Evolutionary conservation across 2,329 filamentous ascomycete genomes (phyloP).

Genomic region (Cladosporium sp.): DNA sequence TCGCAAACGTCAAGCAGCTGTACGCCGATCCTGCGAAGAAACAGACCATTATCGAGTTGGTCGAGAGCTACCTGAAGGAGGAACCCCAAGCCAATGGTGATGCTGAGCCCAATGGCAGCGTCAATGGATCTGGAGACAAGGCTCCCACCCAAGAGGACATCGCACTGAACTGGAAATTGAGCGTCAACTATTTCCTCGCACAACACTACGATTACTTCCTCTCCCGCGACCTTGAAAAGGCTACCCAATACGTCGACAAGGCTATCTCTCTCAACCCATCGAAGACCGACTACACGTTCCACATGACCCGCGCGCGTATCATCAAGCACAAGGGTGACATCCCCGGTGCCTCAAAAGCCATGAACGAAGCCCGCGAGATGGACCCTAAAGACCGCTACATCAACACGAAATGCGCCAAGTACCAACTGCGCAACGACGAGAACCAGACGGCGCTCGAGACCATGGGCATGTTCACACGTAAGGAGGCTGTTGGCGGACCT

Average conservation of each 20-base stretch:
- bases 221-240: slow-evolving; percentile 78
- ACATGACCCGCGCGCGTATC: slow-evolving; percentile 94
- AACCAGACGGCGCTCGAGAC: slow-evolving; percentile 81
- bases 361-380: slow-evolving; percentile 80
- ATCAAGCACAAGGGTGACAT: slow-evolving; percentile 84
- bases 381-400: slow-evolving; percentile 94
- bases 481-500: slow-evolving; percentile 82
- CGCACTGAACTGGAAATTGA: slow-evolving; percentile 63
- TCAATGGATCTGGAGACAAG: slow-evolving; percentile 42
- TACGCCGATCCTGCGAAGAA: slow-evolving; percentile 77
- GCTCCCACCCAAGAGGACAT: slow-evolving; percentile 45
- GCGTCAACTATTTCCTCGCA: slow-evolving; percentile 86
- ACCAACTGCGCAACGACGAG: slow-evolving; percentile 88
- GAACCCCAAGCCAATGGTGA: slow-evolving; percentile 26
- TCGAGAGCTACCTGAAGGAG: slow-evolving; percentile 66
- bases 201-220: slow-evolving; percentile 95
- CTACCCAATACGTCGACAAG: slow-evolving; percentile 75
- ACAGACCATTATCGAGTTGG: slow-evolving; percentile 68
- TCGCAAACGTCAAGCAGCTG: slow-evolving; percentile 92
- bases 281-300: slow-evolving; percentile 84
- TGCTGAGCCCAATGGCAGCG: slow-evolving; percentile 27
- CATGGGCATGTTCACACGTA: slow-evolving; percentile 89
- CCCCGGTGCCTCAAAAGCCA: slow-evolving; percentile 73
- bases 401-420: slow-evolving; percentile 97
- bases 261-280: slow-evolving; percentile 74